phyloP scores from a whole-genome alignment of 257 asterid genomes.

The Fraxinus cuspidata region DNA sequence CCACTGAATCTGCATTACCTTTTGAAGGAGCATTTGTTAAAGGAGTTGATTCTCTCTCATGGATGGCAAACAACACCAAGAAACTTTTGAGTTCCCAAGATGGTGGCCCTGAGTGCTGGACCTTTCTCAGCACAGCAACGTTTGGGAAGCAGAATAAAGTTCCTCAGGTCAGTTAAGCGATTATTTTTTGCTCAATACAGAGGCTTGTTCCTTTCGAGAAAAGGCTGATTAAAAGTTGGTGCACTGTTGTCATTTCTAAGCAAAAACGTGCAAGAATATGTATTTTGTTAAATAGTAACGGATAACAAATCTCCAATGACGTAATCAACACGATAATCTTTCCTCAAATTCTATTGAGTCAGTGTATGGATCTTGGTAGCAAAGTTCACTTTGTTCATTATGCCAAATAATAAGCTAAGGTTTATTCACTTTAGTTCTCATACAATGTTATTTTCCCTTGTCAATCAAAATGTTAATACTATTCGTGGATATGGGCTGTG shows the following conservation, averaged over 20 bases:
- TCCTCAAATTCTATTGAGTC: not conserved
- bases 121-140: slow-evolving; percentile 80
- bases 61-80: slow-evolving; percentile 84
- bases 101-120: slow-evolving; percentile 80
- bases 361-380: not conserved
- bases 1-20: slow-evolving; percentile 38
- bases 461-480: not conserved
- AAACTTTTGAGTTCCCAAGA: slow-evolving; percentile 60
- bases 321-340: not conserved
- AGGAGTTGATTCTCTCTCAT: slow-evolving; percentile 84
- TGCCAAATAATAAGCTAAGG: not conserved
- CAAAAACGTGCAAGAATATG: not conserved
- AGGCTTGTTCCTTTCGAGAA: not conserved
- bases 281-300: not conserved
- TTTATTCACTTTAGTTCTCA: not conserved
- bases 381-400: not conserved
- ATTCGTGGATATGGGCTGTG: not conserved
- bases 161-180: slow-evolving; percentile 70
- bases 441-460: not conserved
- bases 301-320: not conserved
- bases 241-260: not conserved
- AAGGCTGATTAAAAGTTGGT: not conserved
- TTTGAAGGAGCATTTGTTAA: slow-evolving; percentile 91
- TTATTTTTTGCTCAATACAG: not conserved
- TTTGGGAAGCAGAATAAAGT: slow-evolving; percentile 84